Conservation (phyloP, 805 yeast genomes). For the Peterozyma toletana region DNA sequence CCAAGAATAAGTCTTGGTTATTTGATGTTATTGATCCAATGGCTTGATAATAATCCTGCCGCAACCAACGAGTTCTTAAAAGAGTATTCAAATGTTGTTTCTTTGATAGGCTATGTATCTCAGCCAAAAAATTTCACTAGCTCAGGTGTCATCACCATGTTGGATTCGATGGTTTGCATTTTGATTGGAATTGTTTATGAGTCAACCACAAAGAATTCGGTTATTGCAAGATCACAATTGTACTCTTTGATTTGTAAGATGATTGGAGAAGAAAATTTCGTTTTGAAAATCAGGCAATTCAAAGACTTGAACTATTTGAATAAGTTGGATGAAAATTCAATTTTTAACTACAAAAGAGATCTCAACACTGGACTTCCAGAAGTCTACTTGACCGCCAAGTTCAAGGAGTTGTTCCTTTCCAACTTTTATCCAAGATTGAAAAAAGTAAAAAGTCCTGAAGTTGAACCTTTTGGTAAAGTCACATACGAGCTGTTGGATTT, state of each 20-base stretch:
- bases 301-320: slow-evolving; percentile 50
- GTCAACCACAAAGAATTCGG: slow-evolving; percentile 57
- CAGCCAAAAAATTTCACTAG: slow-evolving; percentile 26
- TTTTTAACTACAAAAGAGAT: slow-evolving; percentile 51
- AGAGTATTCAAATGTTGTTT: slow-evolving; percentile 58
- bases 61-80: slow-evolving; percentile 72
- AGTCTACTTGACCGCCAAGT: slow-evolving; percentile 61
- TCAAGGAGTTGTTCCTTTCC: slow-evolving; percentile 61
- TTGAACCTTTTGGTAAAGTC: slow-evolving; percentile 62
- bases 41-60: slow-evolving; percentile 71
- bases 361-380: slow-evolving; percentile 77
- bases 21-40: slow-evolving; percentile 60
- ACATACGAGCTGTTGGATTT: slow-evolving; percentile 55
- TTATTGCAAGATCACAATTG: slow-evolving; percentile 52
- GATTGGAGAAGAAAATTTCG: slow-evolving; percentile 77
- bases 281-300: slow-evolving; percentile 66
- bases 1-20: slow-evolving; percentile 76
- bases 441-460: slow-evolving; percentile 65
- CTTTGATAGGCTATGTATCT: slow-evolving; percentile 60
- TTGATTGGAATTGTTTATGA: slow-evolving; percentile 77
- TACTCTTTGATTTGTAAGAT: slow-evolving; percentile 57
- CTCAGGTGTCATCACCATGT: slow-evolving; percentile 45
- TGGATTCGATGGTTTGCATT: slow-evolving; percentile 67
- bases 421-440: slow-evolving; percentile 56
- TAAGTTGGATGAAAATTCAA: slow-evolving; percentile 44